Conservation (phyloP, 1,139 yeast genomes). For the Wickerhamomyces sp. region DNA sequence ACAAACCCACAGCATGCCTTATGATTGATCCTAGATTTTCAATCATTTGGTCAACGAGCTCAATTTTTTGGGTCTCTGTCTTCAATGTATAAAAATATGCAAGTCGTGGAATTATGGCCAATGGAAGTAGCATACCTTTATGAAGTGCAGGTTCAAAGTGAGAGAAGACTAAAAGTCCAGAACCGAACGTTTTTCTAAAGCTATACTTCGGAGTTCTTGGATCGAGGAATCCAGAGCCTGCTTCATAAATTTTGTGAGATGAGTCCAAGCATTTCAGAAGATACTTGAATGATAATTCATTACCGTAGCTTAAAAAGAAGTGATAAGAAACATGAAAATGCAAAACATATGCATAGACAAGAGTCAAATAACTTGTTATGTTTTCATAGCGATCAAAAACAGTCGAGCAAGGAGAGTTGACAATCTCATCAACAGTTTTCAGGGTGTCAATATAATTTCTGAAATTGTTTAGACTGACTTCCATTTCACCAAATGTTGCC, state of each 20-base stretch:
- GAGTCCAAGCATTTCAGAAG: conserved; percentile 6
- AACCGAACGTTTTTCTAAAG: conserved; percentile 17
- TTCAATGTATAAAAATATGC: conserved; percentile 12
- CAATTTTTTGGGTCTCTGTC: conserved; percentile 1
- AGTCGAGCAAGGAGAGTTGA: conserved; percentile 13
- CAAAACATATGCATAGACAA: conserved; percentile 13
- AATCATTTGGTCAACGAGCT: conserved; percentile 9
- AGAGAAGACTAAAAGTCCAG: conserved; percentile 13
- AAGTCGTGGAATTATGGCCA: conserved; percentile 11
- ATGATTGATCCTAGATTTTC: conserved; percentile 1
- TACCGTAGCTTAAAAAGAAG: conserved; percentile 16
- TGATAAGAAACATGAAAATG: conserved; percentile 19
- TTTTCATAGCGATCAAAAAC: conserved; percentile 15
- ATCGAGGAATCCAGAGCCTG: conserved; percentile 13
- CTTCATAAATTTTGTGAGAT: conserved; percentile 6
- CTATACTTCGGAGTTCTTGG: conserved; percentile 7
- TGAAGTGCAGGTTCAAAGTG: conserved; percentile 19
- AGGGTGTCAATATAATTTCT: conserved; percentile 5
- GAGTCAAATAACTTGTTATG: conserved; percentile 3
- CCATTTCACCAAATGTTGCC: conserved; percentile 14
- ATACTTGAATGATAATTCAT: conserved; percentile 11
- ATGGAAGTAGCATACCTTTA: conserved; percentile 12
- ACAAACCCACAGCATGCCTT: conserved; percentile 8
- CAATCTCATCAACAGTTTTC: conserved; percentile 12
- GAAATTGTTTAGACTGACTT: conserved; percentile 9